Conservation (phyloP, 495 filamentous ascomycete genomes). For the Cercophora samala region DNA sequence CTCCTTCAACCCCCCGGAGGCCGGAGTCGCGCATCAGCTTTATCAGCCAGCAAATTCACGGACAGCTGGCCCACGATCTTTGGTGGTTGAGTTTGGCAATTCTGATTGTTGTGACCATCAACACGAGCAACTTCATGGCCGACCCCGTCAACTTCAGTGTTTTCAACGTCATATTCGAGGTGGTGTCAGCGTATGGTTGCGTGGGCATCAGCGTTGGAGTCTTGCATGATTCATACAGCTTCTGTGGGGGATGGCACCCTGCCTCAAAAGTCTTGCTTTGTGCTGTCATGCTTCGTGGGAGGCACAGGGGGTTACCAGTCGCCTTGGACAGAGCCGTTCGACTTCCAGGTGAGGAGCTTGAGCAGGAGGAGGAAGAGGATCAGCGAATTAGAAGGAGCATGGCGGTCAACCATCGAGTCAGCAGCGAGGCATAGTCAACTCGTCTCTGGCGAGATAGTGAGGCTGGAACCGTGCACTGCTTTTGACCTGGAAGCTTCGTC, state of each 20-base stretch:
- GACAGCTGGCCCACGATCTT: slow-evolving; percentile 79
- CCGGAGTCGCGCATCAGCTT: slow-evolving; percentile 43
- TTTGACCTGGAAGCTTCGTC: not conserved
- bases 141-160: slow-evolving; percentile 70
- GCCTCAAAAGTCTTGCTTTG: slow-evolving; percentile 74
- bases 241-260: slow-evolving; percentile 67
- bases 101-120: slow-evolving; percentile 72
- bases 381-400: slow-evolving; percentile 38
- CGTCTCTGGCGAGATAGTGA: slow-evolving; percentile 2
- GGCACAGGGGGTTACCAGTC: slow-evolving; percentile 77
- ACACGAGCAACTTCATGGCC: slow-evolving; percentile 60
- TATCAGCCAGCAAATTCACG: slow-evolving; percentile 65
- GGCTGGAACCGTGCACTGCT: slow-evolving; percentile 1
- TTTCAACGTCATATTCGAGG: slow-evolving; percentile 85
- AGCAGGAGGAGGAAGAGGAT: slow-evolving; percentile 45
- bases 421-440: slow-evolving; percentile 16
- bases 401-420: slow-evolving; percentile 29
- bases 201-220: slow-evolving; percentile 77
- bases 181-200: slow-evolving; percentile 79
- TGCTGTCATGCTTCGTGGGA: slow-evolving; percentile 71
- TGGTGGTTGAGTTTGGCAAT: slow-evolving; percentile 79
- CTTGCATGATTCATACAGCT: slow-evolving; percentile 64
- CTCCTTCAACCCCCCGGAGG: slow-evolving; percentile 17
- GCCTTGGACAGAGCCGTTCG: slow-evolving; percentile 77
- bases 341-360: slow-evolving; percentile 60